phyloP scores from a whole-genome alignment of 176 grass and related monocot genomes.

The Oryza rufipogon region DNA sequence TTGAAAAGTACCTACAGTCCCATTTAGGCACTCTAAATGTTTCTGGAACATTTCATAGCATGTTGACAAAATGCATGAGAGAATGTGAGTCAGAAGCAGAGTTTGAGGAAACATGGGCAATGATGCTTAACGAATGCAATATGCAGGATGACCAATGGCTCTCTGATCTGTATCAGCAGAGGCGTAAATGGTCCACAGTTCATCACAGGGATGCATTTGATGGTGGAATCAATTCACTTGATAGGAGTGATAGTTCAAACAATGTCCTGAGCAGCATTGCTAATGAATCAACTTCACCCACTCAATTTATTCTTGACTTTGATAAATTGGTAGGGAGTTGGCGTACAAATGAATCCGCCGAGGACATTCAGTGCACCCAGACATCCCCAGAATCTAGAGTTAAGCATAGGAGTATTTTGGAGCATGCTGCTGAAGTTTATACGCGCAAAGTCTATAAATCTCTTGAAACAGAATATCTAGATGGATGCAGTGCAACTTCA shows the following conservation, averaged over 20 bases:
- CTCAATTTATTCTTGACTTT: constrained; percentile 50
- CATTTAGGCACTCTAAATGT: constrained; percentile 62
- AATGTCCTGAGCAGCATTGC: constrained; percentile 52
- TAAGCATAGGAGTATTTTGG: constrained; percentile 57
- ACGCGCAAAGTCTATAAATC: constrained; percentile 61
- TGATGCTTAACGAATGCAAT: constrained; percentile 59
- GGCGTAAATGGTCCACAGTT: constrained; percentile 74
- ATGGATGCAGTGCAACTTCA: constrained; percentile 57
- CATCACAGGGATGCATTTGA: constrained; percentile 77
- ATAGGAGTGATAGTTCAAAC: constrained; percentile 52
- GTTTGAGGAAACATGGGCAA: constrained; percentile 70
- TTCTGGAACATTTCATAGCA: constrained; percentile 56
- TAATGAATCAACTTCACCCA: constrained; percentile 57
- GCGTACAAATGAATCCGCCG: constrained; percentile 62
- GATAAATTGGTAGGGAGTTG: constrained; percentile 66
- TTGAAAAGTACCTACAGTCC: constrained; percentile 59
- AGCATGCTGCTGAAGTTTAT: constrained; percentile 72
- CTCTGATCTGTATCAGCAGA: constrained; percentile 61
- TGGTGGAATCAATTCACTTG: constrained; percentile 57
- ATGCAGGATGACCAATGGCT: constrained; percentile 72
- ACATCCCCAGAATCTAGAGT: constrained; percentile 44
- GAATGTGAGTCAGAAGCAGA: constrained; percentile 69
- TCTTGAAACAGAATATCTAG: constrained; percentile 74
- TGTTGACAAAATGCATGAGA: constrained; percentile 72
- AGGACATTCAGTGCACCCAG: constrained; percentile 64